These are phyloP conservation scores for Boletus tylopilopsis DNA, from an alignment of 768 basidiomycete genomes.

Conservation along the genomic window DNA sequence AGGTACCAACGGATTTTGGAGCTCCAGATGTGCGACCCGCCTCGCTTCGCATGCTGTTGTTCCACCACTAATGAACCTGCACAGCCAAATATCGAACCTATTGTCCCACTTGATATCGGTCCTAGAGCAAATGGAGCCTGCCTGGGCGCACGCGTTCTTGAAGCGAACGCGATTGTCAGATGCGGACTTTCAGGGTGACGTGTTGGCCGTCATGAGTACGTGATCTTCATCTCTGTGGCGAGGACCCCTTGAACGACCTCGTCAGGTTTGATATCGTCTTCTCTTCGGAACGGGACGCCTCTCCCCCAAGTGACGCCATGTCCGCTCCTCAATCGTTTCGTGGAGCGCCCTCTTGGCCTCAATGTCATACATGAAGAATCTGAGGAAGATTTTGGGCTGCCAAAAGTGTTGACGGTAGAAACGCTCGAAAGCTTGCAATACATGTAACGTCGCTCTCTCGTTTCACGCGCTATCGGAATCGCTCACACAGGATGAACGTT, in stretches of 20 bases:
- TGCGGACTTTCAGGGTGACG: slow-evolving; percentile 78
- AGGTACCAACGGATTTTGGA: slow-evolving; percentile 69
- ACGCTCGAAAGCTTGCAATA: slow-evolving; percentile 78
- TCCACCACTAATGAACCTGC: slow-evolving; percentile 3
- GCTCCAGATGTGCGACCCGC: slow-evolving; percentile 55
- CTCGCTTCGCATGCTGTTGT: not conserved
- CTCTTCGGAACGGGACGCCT: slow-evolving; percentile 68
- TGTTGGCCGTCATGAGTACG: slow-evolving; percentile 77
- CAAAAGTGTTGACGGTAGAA: slow-evolving; percentile 64
- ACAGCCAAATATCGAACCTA: slow-evolving; percentile 63
- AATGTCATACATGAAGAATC: slow-evolving; percentile 67
- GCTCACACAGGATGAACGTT: no score
- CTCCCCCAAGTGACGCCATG: slow-evolving; percentile 87
- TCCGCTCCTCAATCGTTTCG: slow-evolving; percentile 49
- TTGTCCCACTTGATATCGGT: slow-evolving; percentile 74
- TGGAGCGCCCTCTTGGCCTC: slow-evolving; percentile 50
- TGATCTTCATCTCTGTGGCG: not conserved
- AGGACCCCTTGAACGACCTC: not conserved
- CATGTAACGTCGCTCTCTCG: slow-evolving; percentile 45
- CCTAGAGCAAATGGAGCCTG: slow-evolving; percentile 64
- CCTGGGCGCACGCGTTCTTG: slow-evolving; percentile 77
- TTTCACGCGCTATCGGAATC: no score
- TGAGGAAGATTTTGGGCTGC: slow-evolving; percentile 74
- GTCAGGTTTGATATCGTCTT: slow-evolving; percentile 70
- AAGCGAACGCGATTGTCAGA: slow-evolving; percentile 72